Evolutionary conservation across 441 rosid genomes (phyloP).

Genomic region (Euphorbia schlechtendalii): DNA sequence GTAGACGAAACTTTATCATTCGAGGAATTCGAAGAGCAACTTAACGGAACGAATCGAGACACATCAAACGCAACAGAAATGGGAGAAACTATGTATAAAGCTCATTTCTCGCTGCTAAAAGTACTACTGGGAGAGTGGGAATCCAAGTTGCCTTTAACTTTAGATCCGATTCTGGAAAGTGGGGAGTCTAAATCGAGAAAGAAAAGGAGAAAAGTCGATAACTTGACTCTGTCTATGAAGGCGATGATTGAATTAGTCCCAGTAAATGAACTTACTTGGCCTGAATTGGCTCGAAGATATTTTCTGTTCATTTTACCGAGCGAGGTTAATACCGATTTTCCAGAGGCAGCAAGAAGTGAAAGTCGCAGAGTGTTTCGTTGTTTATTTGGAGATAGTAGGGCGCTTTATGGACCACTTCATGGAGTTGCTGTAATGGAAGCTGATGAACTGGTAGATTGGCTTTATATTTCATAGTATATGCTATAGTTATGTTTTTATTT

Average conservation of each 20-base stretch:
- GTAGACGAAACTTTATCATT: conserved; percentile 33
- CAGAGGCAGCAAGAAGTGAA: conserved; percentile 35
- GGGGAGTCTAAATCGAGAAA: conserved; percentile 41
- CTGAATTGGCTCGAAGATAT: conserved; percentile 53
- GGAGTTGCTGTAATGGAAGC: conserved; percentile 55
- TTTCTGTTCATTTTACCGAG: conserved; percentile 32
- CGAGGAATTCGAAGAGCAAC: conserved; percentile 41
- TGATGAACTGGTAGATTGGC: conserved; percentile 55
- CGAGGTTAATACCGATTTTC: conserved; percentile 47
- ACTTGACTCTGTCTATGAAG: conserved; percentile 27
- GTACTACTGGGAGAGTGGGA: conserved; percentile 38
- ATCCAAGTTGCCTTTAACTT: conserved; percentile 31
- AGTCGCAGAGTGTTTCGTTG: conserved; percentile 42
- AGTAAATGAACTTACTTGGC: conserved; percentile 51
- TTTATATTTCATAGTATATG: conserved; percentile 22
- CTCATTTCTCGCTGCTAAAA: conserved; percentile 37
- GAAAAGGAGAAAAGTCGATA: conserved; percentile 41
- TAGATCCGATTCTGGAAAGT: conserved; percentile 39
- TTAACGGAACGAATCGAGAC: conserved; percentile 20
- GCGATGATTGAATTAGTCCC: conserved; percentile 44
- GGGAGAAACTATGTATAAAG: conserved; percentile 31
- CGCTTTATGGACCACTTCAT: conserved; percentile 35
- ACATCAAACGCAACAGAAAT: conserved; percentile 17
- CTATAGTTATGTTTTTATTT: conserved; percentile 16
- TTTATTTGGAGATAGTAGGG: conserved; percentile 44